phyloP scores from a whole-genome alignment of 768 basidiomycete species.

The Boletus pseudopeckii region DNA sequence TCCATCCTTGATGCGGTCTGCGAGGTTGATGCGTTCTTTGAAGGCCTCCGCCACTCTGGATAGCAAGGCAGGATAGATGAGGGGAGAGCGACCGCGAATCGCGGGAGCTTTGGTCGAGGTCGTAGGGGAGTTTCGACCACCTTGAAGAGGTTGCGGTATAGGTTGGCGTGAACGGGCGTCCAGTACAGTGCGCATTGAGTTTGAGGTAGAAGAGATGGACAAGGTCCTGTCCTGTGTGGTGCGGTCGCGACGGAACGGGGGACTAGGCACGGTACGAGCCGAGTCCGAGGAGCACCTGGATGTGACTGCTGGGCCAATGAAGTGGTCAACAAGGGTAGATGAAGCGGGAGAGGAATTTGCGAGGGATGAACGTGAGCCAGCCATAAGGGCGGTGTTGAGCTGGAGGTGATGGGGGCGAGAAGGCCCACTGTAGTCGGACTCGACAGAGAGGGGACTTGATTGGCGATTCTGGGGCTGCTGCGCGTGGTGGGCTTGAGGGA shows the following conservation, averaged over 20 bases:
- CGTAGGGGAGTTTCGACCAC: constrained; percentile 36
- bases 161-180: constrained; percentile 36
- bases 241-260: constrained; percentile 56
- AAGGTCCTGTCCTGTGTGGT: constrained; percentile 65
- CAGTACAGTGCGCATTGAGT: constrained; percentile 45
- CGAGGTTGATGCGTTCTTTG: constrained; percentile 69
- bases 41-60: constrained; percentile 95
- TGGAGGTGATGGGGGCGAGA: constrained; percentile 52
- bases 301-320: constrained; percentile 18
- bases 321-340: constrained; percentile 37
- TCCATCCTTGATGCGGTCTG: constrained; percentile 89
- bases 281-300: constrained; percentile 72
- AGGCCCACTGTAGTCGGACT: constrained; percentile 35
- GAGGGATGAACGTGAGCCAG: constrained; percentile 40
- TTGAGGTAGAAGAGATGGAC: constrained; percentile 68
- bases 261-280: constrained; percentile 53
- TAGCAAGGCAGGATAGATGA: constrained; percentile 93
- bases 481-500: constrained; percentile 21
- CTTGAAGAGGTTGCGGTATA: constrained; percentile 36
- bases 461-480: constrained; percentile 29
- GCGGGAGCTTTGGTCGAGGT: constrained; percentile 34
- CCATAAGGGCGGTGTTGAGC: constrained; percentile 50
- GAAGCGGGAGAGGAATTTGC: constrained; percentile 44
- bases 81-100: constrained; percentile 54
- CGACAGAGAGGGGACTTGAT: constrained; percentile 38